Evolutionary conservation across 805 yeast species (phyloP).

Genomic region (Pichia paraexigua): DNA sequence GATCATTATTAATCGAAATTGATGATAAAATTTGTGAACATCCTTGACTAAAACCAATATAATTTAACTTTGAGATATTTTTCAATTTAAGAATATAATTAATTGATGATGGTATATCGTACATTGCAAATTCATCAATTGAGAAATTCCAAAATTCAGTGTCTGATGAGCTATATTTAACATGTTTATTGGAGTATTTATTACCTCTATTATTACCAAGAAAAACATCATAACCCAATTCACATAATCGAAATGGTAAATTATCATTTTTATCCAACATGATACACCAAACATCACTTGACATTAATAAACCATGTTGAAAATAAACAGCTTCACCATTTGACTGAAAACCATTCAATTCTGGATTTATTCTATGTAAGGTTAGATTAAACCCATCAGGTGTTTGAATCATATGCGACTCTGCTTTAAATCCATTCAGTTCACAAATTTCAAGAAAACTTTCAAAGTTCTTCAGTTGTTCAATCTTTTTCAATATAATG

Average conservation of each 20-base stretch:
- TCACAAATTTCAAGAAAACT: constrained; percentile 59
- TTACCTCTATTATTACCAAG: constrained; percentile 90
- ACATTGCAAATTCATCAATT: constrained; percentile 85
- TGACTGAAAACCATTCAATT: constrained; percentile 23
- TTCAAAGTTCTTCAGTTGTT: constrained; percentile 36
- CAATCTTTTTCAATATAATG: constrained; percentile 19
- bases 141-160: constrained; percentile 82
- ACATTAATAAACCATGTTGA: constrained; percentile 90
- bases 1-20: constrained; percentile 57
- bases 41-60: constrained; percentile 92
- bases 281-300: constrained; percentile 61
- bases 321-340: constrained; percentile 58
- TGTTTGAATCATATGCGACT: constrained; percentile 72
- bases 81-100: constrained; percentile 61
- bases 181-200: constrained; percentile 82
- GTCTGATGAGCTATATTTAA: constrained; percentile 30
- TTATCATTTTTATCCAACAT: constrained; percentile 35
- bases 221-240: constrained; percentile 90
- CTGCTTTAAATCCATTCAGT: constrained; percentile 60
- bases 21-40: constrained; percentile 92
- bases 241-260: constrained; percentile 69
- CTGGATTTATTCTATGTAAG: constrained; percentile 55
- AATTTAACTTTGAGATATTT: constrained; percentile 39
- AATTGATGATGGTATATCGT: constrained; percentile 81
- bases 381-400: constrained; percentile 71